Evolutionary conservation across 768 basidiomycete genomes (phyloP).

Genomic region (Leccinellum rugosiceps): DNA sequence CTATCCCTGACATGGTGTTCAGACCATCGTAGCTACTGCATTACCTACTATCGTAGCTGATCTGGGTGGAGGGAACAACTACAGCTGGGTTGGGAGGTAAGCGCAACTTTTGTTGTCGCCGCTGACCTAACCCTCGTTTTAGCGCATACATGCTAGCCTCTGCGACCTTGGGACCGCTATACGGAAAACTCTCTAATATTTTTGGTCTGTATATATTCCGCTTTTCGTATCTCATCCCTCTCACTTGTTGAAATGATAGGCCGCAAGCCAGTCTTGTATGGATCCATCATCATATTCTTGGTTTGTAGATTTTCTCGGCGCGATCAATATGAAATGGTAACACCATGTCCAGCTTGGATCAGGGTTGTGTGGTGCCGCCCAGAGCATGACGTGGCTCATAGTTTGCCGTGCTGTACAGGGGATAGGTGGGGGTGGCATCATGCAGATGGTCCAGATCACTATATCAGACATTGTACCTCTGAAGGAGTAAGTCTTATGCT

Average conservation of each 20-base stretch:
- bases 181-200: slow-evolving; percentile 47
- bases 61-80: slow-evolving; percentile 42
- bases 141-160: slow-evolving; percentile 49
- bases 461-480: slow-evolving; percentile 39
- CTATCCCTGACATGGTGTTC: not conserved
- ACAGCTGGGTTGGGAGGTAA: slow-evolving; percentile 50
- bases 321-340: not conserved
- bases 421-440: slow-evolving; percentile 40
- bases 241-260: slow-evolving; percentile 18
- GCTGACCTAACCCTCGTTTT: not conserved
- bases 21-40: slow-evolving; percentile 49
- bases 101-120: not conserved
- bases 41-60: slow-evolving; percentile 47
- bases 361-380: slow-evolving; percentile 42
- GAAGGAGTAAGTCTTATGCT: slow-evolving; percentile 24
- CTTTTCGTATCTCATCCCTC: not conserved
- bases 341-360: slow-evolving; percentile 31
- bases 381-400: slow-evolving; percentile 42
- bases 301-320: slow-evolving; percentile 13
- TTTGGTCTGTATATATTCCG: slow-evolving; percentile 24
- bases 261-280: slow-evolving; percentile 37
- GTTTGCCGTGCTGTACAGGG: slow-evolving; percentile 41
- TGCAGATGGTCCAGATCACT: slow-evolving; percentile 36
- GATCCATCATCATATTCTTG: slow-evolving; percentile 37
- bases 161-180: slow-evolving; percentile 40